Base-by-base conservation (phyloP, 768 basidiomycete genomes). In the Crepidotus variabilis region DNA sequence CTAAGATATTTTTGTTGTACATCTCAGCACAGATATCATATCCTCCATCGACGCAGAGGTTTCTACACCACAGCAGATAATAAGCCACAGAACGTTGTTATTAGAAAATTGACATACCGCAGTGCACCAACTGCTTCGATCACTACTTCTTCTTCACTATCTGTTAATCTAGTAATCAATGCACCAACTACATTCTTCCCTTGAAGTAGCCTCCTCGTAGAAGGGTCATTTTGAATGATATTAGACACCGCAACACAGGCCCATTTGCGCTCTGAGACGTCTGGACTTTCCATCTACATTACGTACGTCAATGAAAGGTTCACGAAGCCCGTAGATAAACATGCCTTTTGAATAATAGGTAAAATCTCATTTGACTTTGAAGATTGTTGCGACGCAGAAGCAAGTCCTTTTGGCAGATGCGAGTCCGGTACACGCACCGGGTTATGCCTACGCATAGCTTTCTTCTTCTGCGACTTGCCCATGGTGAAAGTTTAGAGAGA, bases 221-320 rank as follows among this genome's bases (percentile, higher is more conserved):
- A 92, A 18, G 94, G 89, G 69, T 98, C 95, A 62, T 96, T 96
- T 69, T 94, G 90, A 59, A 96, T 96, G 50, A 98, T 75, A 69
- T 92, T 96, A 10, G 92, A 94, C n/a, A 96, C 89, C 1, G 94
- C 94, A 21, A 94, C 93, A 68, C 94, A 96, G 2, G 94, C 93
- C 94, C 93, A 97, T 68, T 92, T 92, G 52, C 95, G 84, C 61
- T 98, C 95, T 1, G 80, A 72, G 7, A 81, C 78, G 62, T 96
- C 92, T 5, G 83, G 63, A 69, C 86, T 85, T 64, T 86, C 83
- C 79, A 94, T 86, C 90, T 92, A 65, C 1, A 51, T 18, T 47
- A 61, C 47, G 47, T 36, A 51, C 43, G 23, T 18, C 43, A 50
- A 47, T 51, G 11, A 61, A 57, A 14, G 23, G 48, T 48, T 45